Evolutionary conservation across 192 early-diverging fungal genomes (phyloP), one percentile per base, ranked within the genome.

Genomic region (Chytriomyces confervae): DNA sequence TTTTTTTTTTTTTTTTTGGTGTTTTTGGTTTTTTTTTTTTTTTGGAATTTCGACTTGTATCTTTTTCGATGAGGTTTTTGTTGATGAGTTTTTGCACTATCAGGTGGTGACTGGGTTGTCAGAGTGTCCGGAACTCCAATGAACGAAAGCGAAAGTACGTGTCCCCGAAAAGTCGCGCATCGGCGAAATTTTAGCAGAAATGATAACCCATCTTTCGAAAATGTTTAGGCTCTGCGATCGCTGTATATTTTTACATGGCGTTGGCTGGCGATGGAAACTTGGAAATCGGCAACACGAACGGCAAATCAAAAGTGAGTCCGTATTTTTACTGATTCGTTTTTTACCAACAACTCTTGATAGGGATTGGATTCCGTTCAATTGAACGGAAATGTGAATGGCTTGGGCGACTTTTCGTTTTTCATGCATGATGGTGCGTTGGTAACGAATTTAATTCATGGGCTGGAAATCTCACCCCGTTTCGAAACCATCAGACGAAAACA

Each of bases 221-320:
- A 36, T 36, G 0, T 36, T 36, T 36, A 36, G 29, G 29, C 29
- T 36, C 29, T 0, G 80, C 75, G 60, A 61, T 88, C 11, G 88
- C 91, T 50, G 53, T 94, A 7, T 65, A 93, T 18, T 98, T 93
- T 81, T 96, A 96, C 78, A 83, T 91, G 76, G 93, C 90, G 0
- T 77, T 95, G 3, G 93, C 96, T 50, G 94, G 92, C 5, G 84
- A 89, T 23, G 93, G 93, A 7, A 70, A 85, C 16, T 78, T 93
- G 60, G 71, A 89, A 20, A 70, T 92, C 62, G 66, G 79, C 6
- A 75, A 80, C 36, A 16, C 74, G 8, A 43, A 61, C 11, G 6
- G 24, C 7, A 61, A 16, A 11, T 45, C 18, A 43, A 62, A 29
- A 47, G 72, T 73, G 45, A 20, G 72, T 43, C 20, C 7, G 23